These are phyloP conservation scores for Peronospora farinosa DNA, from an alignment of 352 stramenopile genomes.

Conservation along the genomic window DNA sequence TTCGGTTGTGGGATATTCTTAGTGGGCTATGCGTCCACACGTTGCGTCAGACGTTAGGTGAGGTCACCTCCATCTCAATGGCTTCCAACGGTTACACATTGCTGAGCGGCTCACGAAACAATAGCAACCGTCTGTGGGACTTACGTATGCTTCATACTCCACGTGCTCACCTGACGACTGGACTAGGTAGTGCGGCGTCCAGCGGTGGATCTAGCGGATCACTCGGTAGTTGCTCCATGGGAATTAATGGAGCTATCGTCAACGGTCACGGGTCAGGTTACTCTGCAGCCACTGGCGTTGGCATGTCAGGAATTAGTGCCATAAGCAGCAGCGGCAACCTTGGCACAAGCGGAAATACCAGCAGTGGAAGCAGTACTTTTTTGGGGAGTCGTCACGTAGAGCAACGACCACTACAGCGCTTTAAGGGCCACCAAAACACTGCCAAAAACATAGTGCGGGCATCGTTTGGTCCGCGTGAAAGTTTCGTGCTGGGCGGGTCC, in stretches of 20 bases:
- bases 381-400: constrained; percentile 34
- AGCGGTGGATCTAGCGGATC: no score
- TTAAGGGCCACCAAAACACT: constrained; percentile 87
- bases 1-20: constrained; percentile 85
- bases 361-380: constrained; percentile 20
- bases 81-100: constrained; percentile 75
- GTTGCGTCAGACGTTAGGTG: constrained; percentile 72
- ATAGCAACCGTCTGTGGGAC: constrained; percentile 86
- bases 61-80: constrained; percentile 84
- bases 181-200: constrained; percentile 15
- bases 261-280: constrained; percentile 22
- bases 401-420: constrained; percentile 73
- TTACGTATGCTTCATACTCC: constrained; percentile 80
- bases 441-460: constrained; percentile 85
- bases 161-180: constrained; percentile 47
- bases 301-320: constrained; percentile 13
- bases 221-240: constrained; percentile 11
- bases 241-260: constrained; percentile 8
- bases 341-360: constrained; percentile 20
- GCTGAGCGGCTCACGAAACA: constrained; percentile 80
- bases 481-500: constrained; percentile 81
- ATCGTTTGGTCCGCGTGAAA: constrained; percentile 77
- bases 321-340: constrained; percentile 26
- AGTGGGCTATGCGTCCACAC: constrained; percentile 84
- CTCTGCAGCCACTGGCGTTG: constrained; percentile 17